Evolutionary conservation across 768 basidiomycete species (phyloP).

Genomic region (Phaffia tasmanica): DNA sequence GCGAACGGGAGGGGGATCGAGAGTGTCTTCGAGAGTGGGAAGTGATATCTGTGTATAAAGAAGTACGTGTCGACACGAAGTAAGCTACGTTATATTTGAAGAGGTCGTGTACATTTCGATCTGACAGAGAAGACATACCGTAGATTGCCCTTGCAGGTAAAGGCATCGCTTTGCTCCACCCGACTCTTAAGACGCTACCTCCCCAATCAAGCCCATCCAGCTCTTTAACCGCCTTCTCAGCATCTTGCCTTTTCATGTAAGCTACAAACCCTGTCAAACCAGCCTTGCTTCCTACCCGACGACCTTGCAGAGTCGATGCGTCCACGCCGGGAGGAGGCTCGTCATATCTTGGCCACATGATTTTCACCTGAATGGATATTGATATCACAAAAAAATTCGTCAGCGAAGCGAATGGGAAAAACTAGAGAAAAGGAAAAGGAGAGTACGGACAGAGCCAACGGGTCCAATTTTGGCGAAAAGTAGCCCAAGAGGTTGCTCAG

Average conservation of each 20-base stretch:
- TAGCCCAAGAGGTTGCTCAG: slow-evolving; percentile 69
- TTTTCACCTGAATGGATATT: slow-evolving; percentile 57
- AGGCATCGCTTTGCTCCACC: slow-evolving; percentile 95
- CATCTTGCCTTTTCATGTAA: slow-evolving; percentile 85
- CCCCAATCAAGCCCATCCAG: slow-evolving; percentile 94
- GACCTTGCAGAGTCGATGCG: slow-evolving; percentile 60
- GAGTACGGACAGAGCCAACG: slow-evolving; percentile 65
- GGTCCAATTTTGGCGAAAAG: slow-evolving; percentile 88
- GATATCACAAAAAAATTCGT: slow-evolving; percentile 1
- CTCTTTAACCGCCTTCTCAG: slow-evolving; percentile 76
- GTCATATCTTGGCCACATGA: slow-evolving; percentile 90
- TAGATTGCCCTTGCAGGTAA: slow-evolving; percentile 60
- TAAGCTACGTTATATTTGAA: too few relatives aligned
- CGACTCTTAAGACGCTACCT: slow-evolving; percentile 71
- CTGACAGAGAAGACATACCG: slow-evolving; percentile 44
- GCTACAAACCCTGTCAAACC: slow-evolving; percentile 93
- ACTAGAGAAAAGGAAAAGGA: slow-evolving; percentile 16
- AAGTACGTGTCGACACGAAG: too few relatives aligned
- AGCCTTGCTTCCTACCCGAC: slow-evolving; percentile 49
- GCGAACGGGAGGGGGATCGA: slow-evolving; percentile 41
- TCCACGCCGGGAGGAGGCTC: slow-evolving; percentile 59
- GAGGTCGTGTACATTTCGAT: not conserved
- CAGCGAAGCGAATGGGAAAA: slow-evolving; percentile 15
- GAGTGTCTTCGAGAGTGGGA: slow-evolving; percentile 32
- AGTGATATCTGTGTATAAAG: not conserved